These are phyloP conservation scores for Scutellaria baicalensis DNA, from an alignment of 257 asterid genomes.

Conservation along the genomic window DNA sequence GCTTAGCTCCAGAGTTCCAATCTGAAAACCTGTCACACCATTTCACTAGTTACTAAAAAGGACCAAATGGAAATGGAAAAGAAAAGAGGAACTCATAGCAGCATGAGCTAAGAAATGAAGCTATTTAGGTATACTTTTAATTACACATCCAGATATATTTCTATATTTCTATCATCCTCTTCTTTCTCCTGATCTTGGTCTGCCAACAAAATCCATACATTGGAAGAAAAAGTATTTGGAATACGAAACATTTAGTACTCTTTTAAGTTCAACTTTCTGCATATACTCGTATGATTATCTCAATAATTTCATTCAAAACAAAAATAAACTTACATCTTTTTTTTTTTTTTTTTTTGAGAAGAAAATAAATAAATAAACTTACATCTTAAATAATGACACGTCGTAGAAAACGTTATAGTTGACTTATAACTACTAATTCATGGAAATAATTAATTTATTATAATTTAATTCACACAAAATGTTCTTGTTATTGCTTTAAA, in stretches of 20 bases:
- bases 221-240: no score
- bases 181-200: no score
- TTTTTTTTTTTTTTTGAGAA: no score
- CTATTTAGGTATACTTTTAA: no score
- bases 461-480: background rate
- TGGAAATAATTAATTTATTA: background rate
- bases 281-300: background rate
- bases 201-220: no score
- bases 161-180: no score
- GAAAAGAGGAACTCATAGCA: no score
- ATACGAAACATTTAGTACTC: background rate
- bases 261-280: background rate
- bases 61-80: background rate
- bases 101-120: no score
- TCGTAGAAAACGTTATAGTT: background rate
- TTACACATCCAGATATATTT: no score
- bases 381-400: background rate
- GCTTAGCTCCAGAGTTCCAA: slow-evolving; percentile 97
- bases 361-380: no score
- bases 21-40: slow-evolving; percentile 53
- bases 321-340: no score
- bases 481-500: background rate
- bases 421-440: background rate
- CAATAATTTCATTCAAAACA: no score
- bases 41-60: slow-evolving; percentile 8